Evolutionary conservation across 148 eudicot species (phyloP).

Genomic region (Rhododendron kiyosumense): DNA sequence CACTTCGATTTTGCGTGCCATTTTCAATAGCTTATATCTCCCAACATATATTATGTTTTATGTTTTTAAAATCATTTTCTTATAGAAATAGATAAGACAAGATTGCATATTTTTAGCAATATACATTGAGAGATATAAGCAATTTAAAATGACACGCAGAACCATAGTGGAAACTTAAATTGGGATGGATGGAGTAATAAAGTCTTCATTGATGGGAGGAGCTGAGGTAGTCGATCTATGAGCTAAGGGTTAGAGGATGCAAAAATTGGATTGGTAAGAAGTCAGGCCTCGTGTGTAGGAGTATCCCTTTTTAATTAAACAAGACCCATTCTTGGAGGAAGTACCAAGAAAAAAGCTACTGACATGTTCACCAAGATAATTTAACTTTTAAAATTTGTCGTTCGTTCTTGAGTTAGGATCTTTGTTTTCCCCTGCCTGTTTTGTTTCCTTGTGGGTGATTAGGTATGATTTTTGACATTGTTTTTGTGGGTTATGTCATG

Average conservation of each 20-base stretch:
- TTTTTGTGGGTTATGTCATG: slow-evolving; percentile 4
- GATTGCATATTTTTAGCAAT: no score
- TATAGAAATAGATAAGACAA: no score
- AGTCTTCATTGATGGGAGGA: not conserved
- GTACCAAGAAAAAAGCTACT: not conserved
- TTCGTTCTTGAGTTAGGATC: not conserved
- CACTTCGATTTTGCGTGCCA: no score
- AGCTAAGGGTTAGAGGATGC: not conserved
- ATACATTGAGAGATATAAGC: no score
- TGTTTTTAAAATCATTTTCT: no score
- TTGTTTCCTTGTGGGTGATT: not conserved
- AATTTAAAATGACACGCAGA: no score
- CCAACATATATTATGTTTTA: no score
- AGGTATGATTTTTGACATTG: slow-evolving; percentile 3
- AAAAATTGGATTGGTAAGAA: not conserved
- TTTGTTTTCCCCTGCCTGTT: not conserved
- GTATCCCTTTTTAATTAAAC: not conserved
- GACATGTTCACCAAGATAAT: not conserved
- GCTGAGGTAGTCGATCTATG: not conserved
- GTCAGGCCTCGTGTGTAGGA: not conserved
- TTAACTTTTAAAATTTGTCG: not conserved
- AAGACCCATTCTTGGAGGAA: not conserved
- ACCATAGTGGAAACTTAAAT: no score
- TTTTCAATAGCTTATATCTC: no score
- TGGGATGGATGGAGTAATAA: not conserved